Percentiles rank a stretch among this genome's conserved stretches.
Conservation (phyloP, 345 rosid species). For the Pistacia integerrima region DNA sequence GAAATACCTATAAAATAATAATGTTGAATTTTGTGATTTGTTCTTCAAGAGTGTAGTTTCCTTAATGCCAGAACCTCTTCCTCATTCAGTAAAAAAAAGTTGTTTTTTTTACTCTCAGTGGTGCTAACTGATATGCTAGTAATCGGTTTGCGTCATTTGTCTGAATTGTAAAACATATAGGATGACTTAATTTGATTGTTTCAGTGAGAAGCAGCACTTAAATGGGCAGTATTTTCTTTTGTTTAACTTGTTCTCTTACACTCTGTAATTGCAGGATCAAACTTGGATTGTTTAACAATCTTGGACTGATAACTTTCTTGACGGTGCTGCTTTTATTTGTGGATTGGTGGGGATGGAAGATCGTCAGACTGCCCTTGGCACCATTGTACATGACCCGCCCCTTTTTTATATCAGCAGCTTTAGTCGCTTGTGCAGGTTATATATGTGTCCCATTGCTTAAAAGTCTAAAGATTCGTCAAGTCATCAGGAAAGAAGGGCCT, state of each 20-base stretch:
- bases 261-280: constrained; percentile 55
- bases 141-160: no score
- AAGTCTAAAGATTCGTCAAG: constrained; percentile 51
- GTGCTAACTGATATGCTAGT: no score
- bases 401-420: constrained; percentile 57
- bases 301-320: constrained; percentile 65
- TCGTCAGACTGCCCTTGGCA: constrained; percentile 78
- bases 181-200: background rate
- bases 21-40: background rate
- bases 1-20: background rate
- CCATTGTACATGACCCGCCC: constrained; percentile 72
- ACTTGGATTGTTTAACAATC: constrained; percentile 58
- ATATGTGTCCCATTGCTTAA: constrained; percentile 69
- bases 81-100: background rate
- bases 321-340: constrained; percentile 52
- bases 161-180: background rate
- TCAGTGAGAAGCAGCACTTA: background rate
- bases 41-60: background rate
- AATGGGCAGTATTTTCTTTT: background rate
- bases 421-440: constrained; percentile 69
- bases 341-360: constrained; percentile 93
- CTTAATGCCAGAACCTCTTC: background rate
- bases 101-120: no score
- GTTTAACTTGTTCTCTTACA: constrained; percentile 10
- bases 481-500: constrained; percentile 44